phyloP scores from a whole-genome alignment of 805 yeast species.

The Komagataella phaffii region DNA sequence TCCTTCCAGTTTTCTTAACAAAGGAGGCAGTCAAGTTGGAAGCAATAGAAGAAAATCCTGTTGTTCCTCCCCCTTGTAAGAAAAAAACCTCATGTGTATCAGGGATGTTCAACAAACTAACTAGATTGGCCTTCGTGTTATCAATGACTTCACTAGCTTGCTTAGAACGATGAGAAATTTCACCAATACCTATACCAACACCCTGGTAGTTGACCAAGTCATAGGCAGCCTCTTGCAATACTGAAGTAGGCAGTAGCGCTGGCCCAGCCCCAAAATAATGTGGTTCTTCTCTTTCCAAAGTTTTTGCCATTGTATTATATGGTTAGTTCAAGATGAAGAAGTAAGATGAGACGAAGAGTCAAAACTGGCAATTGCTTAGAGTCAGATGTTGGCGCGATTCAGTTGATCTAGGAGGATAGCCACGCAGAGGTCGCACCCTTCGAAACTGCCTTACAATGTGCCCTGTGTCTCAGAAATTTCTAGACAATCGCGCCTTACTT shows the following conservation, averaged over 20 bases:
- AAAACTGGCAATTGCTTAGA: background rate
- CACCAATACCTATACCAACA: conserved; percentile 82
- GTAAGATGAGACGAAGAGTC: background rate
- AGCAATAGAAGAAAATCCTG: conserved; percentile 83
- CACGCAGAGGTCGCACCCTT: too few species aligned
- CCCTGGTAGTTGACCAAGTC: conserved; percentile 66
- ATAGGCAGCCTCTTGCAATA: conserved; percentile 74
- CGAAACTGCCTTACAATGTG: too few species aligned
- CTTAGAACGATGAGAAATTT: conserved; percentile 87
- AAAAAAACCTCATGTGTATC: conserved; percentile 91
- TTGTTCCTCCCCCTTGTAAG: conserved; percentile 97
- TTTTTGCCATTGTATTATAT: conserved; percentile 1
- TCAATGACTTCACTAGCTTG: conserved; percentile 72
- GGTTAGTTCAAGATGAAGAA: background rate
- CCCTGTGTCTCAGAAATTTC: background rate
- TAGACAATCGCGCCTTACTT: background rate
- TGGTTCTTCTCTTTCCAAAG: conserved; percentile 55
- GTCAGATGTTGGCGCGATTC: background rate
- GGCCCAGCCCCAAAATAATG: conserved; percentile 98
- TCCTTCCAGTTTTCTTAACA: conserved; percentile 50
- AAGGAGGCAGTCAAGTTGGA: conserved; percentile 69
- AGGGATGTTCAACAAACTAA: conserved; percentile 59
- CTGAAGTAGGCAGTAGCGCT: conserved; percentile 75
- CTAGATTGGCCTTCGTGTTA: conserved; percentile 56
- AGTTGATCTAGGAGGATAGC: background rate